Evolutionary conservation across 2,329 filamentous ascomycete genomes (phyloP).

Genomic region (Diaporthe citrichinensis): DNA sequence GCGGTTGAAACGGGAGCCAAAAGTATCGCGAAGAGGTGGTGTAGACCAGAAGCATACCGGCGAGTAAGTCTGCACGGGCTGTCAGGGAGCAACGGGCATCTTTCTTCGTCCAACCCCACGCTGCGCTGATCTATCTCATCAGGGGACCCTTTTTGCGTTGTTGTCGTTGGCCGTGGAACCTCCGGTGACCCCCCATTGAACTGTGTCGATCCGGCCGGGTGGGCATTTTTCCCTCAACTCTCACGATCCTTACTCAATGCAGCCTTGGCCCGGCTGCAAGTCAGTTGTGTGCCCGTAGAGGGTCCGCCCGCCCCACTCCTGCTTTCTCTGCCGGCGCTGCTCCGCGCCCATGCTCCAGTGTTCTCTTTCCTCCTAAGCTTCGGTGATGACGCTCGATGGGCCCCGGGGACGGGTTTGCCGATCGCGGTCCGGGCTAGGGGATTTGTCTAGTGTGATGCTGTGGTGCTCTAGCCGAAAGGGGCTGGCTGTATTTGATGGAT

Average conservation of each 20-base stretch:
- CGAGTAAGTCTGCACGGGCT: neutral
- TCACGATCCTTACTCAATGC: slow-evolving; percentile 23
- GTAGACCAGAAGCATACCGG: neutral
- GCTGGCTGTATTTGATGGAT: neutral
- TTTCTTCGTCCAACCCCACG: neutral
- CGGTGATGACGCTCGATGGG: slow-evolving; percentile 20
- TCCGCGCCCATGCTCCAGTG: slow-evolving; percentile 19
- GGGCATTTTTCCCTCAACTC: neutral
- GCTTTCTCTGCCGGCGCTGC: slow-evolving; percentile 23
- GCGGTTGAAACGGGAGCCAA: slow-evolving; percentile 11
- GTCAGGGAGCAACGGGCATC: neutral
- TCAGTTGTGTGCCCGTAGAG: neutral
- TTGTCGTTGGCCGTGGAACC: neutral
- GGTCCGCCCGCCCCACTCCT: slow-evolving; percentile 9
- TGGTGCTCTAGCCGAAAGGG: neutral
- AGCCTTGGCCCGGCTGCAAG: slow-evolving; percentile 15
- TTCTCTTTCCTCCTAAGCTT: neutral
- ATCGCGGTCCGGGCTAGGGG: slow-evolving; percentile 32
- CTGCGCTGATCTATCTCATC: neutral
- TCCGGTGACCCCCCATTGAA: no score
- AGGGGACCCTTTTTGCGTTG: neutral
- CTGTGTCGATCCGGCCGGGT: neutral
- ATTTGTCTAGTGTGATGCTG: neutral
- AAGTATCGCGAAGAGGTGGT: slow-evolving; percentile 15
- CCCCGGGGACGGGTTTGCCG: slow-evolving; percentile 30